Conservation (phyloP, 2,329 filamentous ascomycete genomes). For the Diaporthe sp. region DNA sequence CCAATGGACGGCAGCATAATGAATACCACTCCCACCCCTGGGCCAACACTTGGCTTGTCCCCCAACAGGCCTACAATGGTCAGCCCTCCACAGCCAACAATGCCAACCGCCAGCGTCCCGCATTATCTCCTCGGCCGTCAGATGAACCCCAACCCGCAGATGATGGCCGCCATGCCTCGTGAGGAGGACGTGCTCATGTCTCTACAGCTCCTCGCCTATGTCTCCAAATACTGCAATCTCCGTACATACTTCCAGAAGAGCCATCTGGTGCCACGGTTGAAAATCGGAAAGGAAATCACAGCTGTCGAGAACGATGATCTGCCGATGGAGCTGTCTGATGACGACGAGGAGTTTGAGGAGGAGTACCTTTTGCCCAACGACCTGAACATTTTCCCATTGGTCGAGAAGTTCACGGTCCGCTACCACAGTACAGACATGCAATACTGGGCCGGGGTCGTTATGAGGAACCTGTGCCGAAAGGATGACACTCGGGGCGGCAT, state of each 20-base stretch:
- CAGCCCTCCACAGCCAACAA: slow-evolving; percentile 80
- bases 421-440: slow-evolving; percentile 98
- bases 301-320: slow-evolving; percentile 80
- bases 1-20: slow-evolving; percentile 88
- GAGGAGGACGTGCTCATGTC: slow-evolving; percentile 99
- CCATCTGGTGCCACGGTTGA: slow-evolving; percentile 91
- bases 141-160: slow-evolving; percentile 77
- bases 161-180: slow-evolving; percentile 91
- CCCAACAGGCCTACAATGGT: slow-evolving; percentile 79
- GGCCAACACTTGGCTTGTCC: slow-evolving; percentile 79
- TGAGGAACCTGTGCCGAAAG: slow-evolving; percentile 98
- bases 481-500: slow-evolving; percentile 96
- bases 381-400: slow-evolving; percentile 97
- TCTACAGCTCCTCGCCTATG: slow-evolving; percentile 94
- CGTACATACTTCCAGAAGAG: slow-evolving; percentile 96
- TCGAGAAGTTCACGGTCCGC: slow-evolving; percentile 97
- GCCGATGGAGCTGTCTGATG: slow-evolving; percentile 54
- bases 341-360: slow-evolving; percentile 79
- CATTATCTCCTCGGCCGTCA: slow-evolving; percentile 84
- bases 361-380: slow-evolving; percentile 95
- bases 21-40: slow-evolving; percentile 77
- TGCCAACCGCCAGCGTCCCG: slow-evolving; percentile 80
- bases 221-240: slow-evolving; percentile 98
- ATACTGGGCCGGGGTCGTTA: slow-evolving; percentile 99
- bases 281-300: slow-evolving; percentile 88